phyloP scores from a whole-genome alignment of 257 asterid species.

The Fraxinus excelsior region DNA sequence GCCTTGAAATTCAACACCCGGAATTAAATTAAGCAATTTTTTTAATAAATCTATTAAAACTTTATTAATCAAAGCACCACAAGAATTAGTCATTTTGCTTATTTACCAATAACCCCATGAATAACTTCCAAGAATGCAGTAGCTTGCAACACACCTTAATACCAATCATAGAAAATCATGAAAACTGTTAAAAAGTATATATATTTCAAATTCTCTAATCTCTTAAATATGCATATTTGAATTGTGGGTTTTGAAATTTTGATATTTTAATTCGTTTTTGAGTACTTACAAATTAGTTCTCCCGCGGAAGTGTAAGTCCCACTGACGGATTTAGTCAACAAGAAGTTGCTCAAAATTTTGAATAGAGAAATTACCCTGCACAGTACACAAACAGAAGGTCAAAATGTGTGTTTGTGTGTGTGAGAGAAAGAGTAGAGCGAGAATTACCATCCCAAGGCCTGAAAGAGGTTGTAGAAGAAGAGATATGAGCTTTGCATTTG shows the following conservation, averaged over 20 bases:
- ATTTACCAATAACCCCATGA: conserved; percentile 84
- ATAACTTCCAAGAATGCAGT: conserved; percentile 91
- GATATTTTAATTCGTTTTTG: no score
- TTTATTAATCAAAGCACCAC: conserved; percentile 7
- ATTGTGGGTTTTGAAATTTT: background rate
- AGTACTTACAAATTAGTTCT: conserved; percentile 62
- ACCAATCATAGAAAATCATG: conserved; percentile 19
- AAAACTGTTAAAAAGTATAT: background rate
- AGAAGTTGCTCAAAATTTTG: conserved; percentile 52
- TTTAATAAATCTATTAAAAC: background rate
- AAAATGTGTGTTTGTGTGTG: background rate
- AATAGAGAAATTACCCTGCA: conserved; percentile 67
- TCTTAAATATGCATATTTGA: background rate
- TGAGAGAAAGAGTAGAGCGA: background rate
- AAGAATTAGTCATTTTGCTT: background rate
- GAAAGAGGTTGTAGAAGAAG: conserved; percentile 64
- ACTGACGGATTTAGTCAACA: conserved; percentile 46
- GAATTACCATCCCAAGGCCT: conserved; percentile 73
- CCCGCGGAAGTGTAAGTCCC: conserved; percentile 78
- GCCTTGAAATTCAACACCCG: conserved; percentile 48
- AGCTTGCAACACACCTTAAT: conserved; percentile 71
- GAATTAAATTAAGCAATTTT: conserved; percentile 1
- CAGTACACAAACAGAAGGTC: conserved; percentile 14
- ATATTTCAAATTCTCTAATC: background rate
- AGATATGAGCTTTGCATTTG: conserved; percentile 49